Evolutionary conservation across 805 yeast genomes (phyloP).

Genomic region (Candida mattraensis): DNA sequence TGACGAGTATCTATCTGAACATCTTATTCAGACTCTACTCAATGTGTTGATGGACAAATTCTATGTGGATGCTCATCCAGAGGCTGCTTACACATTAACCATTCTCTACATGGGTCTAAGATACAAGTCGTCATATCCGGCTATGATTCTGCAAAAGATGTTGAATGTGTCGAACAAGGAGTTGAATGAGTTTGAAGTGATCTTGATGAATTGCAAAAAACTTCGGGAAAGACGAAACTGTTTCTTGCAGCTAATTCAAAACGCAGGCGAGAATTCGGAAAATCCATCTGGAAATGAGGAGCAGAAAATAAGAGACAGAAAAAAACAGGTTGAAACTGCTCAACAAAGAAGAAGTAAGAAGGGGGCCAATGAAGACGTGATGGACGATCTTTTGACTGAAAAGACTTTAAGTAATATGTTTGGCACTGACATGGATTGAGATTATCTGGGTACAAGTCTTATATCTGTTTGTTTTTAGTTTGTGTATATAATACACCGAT

Average conservation of each 20-base stretch:
- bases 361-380: slow-evolving; percentile 43
- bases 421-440: slow-evolving; percentile 38
- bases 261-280: slow-evolving; percentile 46
- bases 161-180: slow-evolving; percentile 56
- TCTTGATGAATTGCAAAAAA: slow-evolving; percentile 62
- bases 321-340: slow-evolving; percentile 51
- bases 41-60: slow-evolving; percentile 69
- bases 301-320: slow-evolving; percentile 41
- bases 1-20: slow-evolving; percentile 64
- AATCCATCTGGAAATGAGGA: slow-evolving; percentile 37
- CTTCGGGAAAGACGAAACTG: slow-evolving; percentile 79
- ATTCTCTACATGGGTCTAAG: slow-evolving; percentile 74
- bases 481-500: too few species aligned
- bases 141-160: slow-evolving; percentile 52
- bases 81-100: slow-evolving; percentile 87
- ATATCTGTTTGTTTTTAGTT: background rate
- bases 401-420: slow-evolving; percentile 62
- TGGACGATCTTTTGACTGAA: slow-evolving; percentile 73
- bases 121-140: slow-evolving; percentile 67
- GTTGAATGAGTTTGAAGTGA: slow-evolving; percentile 61
- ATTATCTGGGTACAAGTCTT: background rate
- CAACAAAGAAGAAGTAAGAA: slow-evolving; percentile 46
- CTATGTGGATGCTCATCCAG: slow-evolving; percentile 84
- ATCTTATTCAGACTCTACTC: slow-evolving; percentile 68
- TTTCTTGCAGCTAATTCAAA: slow-evolving; percentile 65